phyloP scores from a whole-genome alignment of 2,329 filamentous ascomycete genomes.

The Diplodia sapinea region DNA sequence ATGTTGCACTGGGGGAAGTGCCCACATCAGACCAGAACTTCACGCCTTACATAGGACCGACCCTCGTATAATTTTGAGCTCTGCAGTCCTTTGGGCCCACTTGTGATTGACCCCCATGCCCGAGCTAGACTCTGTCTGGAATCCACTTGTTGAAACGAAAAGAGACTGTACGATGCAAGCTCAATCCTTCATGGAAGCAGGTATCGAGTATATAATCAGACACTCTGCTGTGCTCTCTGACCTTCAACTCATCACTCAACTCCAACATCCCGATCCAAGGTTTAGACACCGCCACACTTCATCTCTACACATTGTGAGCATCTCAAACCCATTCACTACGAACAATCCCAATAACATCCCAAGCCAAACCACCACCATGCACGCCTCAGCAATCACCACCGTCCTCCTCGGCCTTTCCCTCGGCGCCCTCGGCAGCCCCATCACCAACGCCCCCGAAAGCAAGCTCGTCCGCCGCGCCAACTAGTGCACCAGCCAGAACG shows the following conservation, averaged over 20 bases:
- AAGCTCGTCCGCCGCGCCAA: not conserved
- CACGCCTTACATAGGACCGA: too few species aligned
- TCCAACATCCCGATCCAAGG: not conserved
- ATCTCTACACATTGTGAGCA: not conserved
- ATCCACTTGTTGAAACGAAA: too few species aligned
- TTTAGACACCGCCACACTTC: not conserved
- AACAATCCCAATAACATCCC: not conserved
- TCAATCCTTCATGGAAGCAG: not conserved
- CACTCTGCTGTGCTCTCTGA: not conserved
- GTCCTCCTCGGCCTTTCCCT: not conserved
- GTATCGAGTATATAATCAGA: not conserved
- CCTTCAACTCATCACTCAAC: not conserved
- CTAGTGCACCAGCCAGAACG: not conserved
- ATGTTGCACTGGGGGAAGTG: too few species aligned
- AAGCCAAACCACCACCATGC: not conserved
- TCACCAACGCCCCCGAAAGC: not conserved
- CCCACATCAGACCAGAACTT: too few species aligned
- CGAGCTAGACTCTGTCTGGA: too few species aligned
- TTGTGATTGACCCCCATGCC: too few species aligned
- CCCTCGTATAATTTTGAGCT: too few species aligned
- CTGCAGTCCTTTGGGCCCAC: too few species aligned
- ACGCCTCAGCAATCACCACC: not conserved
- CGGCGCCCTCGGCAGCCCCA: slow-evolving; percentile 1
- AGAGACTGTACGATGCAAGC: too few species aligned
- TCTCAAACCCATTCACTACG: too few species aligned